phyloP scores from a whole-genome alignment of 352 stramenopile species.

The Pythium pectinolyticum region DNA sequence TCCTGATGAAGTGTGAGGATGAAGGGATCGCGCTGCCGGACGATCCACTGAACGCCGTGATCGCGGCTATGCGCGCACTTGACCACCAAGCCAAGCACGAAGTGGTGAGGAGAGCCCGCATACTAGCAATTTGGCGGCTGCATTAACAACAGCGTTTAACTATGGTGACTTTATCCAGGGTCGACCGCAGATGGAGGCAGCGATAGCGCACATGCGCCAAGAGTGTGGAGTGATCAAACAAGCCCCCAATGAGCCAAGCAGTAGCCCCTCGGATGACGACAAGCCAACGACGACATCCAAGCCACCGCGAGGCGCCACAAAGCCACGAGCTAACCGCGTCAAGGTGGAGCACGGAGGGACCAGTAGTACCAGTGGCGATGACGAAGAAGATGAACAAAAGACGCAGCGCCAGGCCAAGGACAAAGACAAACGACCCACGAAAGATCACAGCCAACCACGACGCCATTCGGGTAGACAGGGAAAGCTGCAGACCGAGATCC shows the following conservation, averaged over 20 bases:
- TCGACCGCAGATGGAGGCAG: conserved; percentile 38
- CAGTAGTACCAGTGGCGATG: background rate
- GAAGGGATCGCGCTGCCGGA: conserved; percentile 43
- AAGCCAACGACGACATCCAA: background rate
- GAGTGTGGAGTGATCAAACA: conserved; percentile 30
- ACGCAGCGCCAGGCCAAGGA: conserved; percentile 20
- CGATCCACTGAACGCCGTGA: conserved; percentile 47
- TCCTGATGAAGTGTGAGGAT: conserved; percentile 68
- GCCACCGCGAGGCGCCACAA: background rate
- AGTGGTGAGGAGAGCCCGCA: conserved; percentile 26
- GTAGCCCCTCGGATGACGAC: background rate
- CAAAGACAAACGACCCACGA: background rate
- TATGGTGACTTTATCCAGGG: conserved; percentile 14
- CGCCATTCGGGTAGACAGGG: conserved; percentile 4
- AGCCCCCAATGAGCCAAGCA: too few relatives aligned
- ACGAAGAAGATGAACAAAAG: background rate
- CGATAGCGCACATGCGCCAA: conserved; percentile 38
- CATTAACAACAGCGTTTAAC: too few relatives aligned
- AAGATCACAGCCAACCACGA: background rate
- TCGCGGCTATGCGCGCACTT: conserved; percentile 42
- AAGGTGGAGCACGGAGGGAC: too few relatives aligned
- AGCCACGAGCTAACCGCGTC: too few relatives aligned
- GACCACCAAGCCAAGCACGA: conserved; percentile 38
- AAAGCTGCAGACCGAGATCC: conserved; percentile 34
- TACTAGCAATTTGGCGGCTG: too few relatives aligned